phyloP scores from a whole-genome alignment of 2,329 filamentous ascomycete genomes.

The Nakataea oryzae region DNA sequence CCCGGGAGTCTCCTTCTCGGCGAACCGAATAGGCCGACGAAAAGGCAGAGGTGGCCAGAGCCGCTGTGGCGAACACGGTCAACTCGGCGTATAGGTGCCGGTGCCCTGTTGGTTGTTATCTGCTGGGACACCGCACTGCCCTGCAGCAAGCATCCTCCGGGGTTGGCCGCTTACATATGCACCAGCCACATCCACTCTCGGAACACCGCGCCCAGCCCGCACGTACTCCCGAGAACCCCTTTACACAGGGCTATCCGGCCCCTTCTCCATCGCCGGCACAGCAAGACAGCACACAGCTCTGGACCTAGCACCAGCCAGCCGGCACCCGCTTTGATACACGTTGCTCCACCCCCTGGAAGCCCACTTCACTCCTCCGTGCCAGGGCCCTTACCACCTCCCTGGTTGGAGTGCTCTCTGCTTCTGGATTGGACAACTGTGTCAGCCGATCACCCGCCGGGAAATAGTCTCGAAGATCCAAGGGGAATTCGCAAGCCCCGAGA shows the following conservation, averaged over 20 bases:
- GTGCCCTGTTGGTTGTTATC: not conserved
- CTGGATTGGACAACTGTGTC: not conserved
- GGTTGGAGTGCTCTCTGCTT: not conserved
- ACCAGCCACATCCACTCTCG: not conserved
- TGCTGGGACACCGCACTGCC: not conserved
- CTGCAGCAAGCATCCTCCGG: not conserved
- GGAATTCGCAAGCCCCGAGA: not conserved
- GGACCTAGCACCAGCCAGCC: not conserved
- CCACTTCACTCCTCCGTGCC: not conserved
- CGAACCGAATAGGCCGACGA: not conserved
- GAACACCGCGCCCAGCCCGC: not conserved
- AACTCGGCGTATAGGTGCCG: not conserved
- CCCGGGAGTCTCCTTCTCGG: not conserved
- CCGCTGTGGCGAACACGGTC: not conserved
- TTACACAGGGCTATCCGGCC: not conserved
- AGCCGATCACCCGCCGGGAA: constrained; percentile 1
- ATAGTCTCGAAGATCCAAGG: not conserved
- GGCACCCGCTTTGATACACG: not conserved
- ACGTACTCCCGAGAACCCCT: not conserved
- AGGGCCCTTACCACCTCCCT: not conserved
- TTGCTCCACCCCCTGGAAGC: not conserved
- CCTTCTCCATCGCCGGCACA: not conserved
- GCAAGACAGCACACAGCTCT: not conserved
- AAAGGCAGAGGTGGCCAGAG: not conserved
- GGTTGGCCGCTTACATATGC: not conserved